phyloP scores from a whole-genome alignment of 768 basidiomycete genomes.

The Amanita subjunquillea region DNA sequence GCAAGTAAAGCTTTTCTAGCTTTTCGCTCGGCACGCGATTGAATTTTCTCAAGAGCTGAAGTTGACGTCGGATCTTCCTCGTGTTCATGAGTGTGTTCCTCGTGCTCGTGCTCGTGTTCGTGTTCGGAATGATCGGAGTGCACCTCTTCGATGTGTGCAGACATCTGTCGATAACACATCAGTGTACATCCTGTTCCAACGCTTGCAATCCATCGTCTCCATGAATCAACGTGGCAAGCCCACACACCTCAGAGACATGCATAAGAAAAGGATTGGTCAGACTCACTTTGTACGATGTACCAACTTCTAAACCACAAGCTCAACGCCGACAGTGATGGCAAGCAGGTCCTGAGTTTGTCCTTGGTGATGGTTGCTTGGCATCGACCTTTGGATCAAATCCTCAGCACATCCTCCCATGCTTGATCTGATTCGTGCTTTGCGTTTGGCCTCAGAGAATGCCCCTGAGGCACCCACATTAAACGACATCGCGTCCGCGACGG shows the following conservation, averaged over 20 bases:
- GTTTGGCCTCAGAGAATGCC: conserved; percentile 43
- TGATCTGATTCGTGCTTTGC: conserved; percentile 39
- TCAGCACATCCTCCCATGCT: conserved; percentile 10
- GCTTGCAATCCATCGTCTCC: conserved; percentile 23
- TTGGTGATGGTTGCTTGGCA: conserved; percentile 20
- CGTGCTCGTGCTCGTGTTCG: conserved; percentile 22
- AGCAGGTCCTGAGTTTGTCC: conserved; percentile 19
- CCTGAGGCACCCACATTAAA: conserved; percentile 39
- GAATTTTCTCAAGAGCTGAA: conserved; percentile 84
- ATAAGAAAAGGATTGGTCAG: not conserved
- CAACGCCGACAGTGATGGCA: conserved; percentile 26
- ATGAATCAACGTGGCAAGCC: not conserved
- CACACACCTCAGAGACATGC: not conserved
- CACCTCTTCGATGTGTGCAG: conserved; percentile 78
- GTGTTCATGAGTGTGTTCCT: conserved; percentile 43
- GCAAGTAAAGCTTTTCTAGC: conserved; percentile 88
- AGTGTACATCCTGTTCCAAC: conserved; percentile 19
- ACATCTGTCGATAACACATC: conserved; percentile 39
- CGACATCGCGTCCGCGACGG: conserved; percentile 38
- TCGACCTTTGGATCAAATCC: conserved; percentile 11
- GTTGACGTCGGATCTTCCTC: conserved; percentile 76
- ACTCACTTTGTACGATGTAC: not conserved
- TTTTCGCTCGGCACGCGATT: conserved; percentile 91
- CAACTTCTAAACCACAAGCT: conserved; percentile 17
- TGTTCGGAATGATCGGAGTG: conserved; percentile 72